Conservation (phyloP, 768 basidiomycete genomes). For the Mycena sanguinolenta region DNA sequence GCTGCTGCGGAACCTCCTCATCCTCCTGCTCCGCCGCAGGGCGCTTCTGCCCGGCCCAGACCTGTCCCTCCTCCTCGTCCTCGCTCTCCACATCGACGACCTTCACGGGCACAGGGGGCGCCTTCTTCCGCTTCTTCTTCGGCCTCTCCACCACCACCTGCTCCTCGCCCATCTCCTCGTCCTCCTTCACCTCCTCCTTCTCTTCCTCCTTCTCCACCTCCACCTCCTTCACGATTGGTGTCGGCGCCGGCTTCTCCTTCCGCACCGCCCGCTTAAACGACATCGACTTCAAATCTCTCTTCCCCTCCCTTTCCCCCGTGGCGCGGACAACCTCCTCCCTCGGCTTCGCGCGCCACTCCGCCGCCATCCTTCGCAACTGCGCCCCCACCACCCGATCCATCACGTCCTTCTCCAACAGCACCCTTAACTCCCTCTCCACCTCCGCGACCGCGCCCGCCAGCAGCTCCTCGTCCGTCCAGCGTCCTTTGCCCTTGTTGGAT, state of each 20-base stretch:
- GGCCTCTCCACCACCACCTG: conserved; percentile 57
- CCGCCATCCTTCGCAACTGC: conserved; percentile 66
- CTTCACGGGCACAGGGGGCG: conserved; percentile 40
- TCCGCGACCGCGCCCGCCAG: conserved; percentile 67
- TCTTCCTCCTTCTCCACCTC: conserved; percentile 48
- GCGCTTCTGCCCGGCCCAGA: conserved; percentile 58
- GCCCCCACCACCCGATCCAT: conserved; percentile 69
- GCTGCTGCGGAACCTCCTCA: conserved; percentile 20
- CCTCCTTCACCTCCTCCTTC: conserved; percentile 50
- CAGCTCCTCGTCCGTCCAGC: conserved; percentile 68
- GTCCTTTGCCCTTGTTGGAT: no score
- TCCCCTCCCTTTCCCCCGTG: conserved; percentile 58
- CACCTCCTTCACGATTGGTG: no score
- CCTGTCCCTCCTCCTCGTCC: conserved; percentile 62
- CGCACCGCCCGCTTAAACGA: conserved; percentile 61
- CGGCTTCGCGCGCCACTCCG: conserved; percentile 53
- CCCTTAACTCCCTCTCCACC: conserved; percentile 69
- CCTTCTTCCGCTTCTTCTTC: conserved; percentile 72
- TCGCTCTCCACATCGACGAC: conserved; percentile 71
- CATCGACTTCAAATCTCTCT: conserved; percentile 60
- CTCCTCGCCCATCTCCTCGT: conserved; percentile 52
- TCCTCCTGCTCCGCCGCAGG: conserved; percentile 56
- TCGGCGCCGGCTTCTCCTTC: no score
- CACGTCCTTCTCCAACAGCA: conserved; percentile 74
- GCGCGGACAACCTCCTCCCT: conserved; percentile 41